Evolutionary conservation across 352 stramenopile genomes (phyloP).

Genomic region (Peronospora belbahrii): DNA sequence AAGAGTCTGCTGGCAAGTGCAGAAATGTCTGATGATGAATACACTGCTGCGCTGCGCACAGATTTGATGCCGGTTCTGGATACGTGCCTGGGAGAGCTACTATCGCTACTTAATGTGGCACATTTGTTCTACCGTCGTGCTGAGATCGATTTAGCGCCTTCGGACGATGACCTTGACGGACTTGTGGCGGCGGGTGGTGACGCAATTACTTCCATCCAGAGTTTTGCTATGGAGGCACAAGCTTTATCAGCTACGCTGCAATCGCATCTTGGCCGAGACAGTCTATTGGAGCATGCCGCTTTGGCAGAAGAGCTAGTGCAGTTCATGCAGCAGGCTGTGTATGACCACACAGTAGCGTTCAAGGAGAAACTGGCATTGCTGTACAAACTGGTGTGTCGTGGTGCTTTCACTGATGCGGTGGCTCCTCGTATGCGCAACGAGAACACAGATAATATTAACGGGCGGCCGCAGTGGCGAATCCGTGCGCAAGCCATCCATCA

Average conservation of each 20-base stretch:
- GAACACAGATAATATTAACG: constrained; percentile 17
- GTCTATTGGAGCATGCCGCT: constrained; percentile 11
- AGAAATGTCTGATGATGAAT: constrained; percentile 20
- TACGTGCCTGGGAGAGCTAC: constrained; percentile 36
- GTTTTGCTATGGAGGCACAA: constrained; percentile 41
- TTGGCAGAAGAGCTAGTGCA: constrained; percentile 29
- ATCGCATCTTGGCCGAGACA: constrained; percentile 26
- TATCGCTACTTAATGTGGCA: constrained; percentile 36
- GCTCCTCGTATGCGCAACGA: constrained; percentile 33
- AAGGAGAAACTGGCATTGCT: constrained; percentile 57
- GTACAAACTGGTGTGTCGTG: constrained; percentile 72
- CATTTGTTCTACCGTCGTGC: constrained; percentile 57
- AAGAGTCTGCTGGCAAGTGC: constrained; percentile 27
- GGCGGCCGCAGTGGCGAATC: constrained; percentile 60
- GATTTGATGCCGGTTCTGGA: constrained; percentile 33
- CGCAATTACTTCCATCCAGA: constrained; percentile 45
- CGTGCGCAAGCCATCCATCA: constrained; percentile 67
- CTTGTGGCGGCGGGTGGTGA: constrained; percentile 55
- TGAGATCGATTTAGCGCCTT: constrained; percentile 59
- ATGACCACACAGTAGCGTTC: constrained; percentile 36
- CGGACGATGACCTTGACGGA: constrained; percentile 62
- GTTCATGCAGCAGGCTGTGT: constrained; percentile 42
- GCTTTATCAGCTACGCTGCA: constrained; percentile 36
- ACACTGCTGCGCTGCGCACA: constrained; percentile 23
- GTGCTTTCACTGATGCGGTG: constrained; percentile 67